Base-by-base conservation (phyloP, 108 stramenopile genomes). In the Parietichytrium sp. region DNA sequence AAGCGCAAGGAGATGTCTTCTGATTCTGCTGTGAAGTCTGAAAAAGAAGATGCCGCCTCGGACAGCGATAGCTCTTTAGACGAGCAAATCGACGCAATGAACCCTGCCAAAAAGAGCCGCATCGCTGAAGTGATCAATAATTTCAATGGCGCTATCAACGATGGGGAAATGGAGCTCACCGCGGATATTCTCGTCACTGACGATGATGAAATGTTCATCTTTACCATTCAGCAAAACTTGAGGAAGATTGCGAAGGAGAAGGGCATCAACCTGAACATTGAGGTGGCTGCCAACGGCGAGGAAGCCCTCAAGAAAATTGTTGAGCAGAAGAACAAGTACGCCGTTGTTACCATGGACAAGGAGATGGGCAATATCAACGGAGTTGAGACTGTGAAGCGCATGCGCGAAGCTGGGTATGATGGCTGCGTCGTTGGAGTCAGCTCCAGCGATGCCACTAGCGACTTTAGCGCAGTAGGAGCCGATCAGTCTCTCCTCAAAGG, bases 331-430 rank as follows among this genome's bases (percentile, higher is more conserved):
- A 33, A 72, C 2, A 33, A 42, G n/a, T 72, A 45, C 33, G 61
- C 61, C 33, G 61, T 72, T 10, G 61, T 72, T 27, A 72, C 61
- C 61, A 72, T 72, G 61, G 61, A 72, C 42, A 72, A 72, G 61
- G 33, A 23, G 1, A 72, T 72, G 61, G 61, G 61, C 1, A 42
- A 72, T 33, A 16, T 72, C 38, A 42, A 72, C 33, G 61, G 61
- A 10, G 61, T 72, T 3, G 61, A 72, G 42, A 72, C 61, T 0
- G 61, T 72, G 23, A 72, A 72, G 61, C 36, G 45, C 38, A 72
- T 72, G 61, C 61, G 61, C 1, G 61, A 72, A 42, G 61, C 61
- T 7, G 61, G 61, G 1, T 72, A 72, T 25, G 61, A 72, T 20
- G 61, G 61, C 38, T 72, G 61, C 61, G 61, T 72, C 33, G 61